Percentiles rank a stretch among this genome's conserved stretches.
Conservation (phyloP, 495 filamentous ascomycete species). For the Neurospora sp. region DNA sequence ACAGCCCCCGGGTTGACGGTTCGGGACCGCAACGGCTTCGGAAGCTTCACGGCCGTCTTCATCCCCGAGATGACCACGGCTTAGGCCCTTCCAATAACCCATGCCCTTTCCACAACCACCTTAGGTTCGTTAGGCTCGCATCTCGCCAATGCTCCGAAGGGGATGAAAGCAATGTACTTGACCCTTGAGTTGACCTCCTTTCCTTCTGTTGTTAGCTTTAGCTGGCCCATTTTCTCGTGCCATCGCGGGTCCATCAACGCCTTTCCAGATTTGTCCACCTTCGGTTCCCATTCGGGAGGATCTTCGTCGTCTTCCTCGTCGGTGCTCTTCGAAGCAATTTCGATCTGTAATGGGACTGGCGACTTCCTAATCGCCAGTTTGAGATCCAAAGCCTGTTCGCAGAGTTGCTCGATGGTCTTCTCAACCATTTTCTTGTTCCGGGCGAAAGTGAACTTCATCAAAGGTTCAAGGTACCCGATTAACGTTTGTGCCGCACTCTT, state of each 20-base stretch:
- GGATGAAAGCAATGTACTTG: neutral
- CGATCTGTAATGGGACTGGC: neutral
- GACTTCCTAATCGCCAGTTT: slow-evolving; percentile 6
- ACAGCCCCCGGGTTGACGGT: neutral
- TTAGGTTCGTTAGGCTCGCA: neutral
- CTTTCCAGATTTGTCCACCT: neutral
- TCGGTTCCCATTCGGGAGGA: slow-evolving; percentile 2
- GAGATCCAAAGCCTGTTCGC: slow-evolving; percentile 6
- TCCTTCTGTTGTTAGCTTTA: neutral
- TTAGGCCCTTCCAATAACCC: neutral
- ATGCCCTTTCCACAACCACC: neutral
- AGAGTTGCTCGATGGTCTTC: neutral
- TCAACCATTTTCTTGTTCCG: neutral
- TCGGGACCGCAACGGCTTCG: neutral
- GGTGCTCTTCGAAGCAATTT: neutral
- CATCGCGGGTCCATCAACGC: neutral
- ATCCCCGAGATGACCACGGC: neutral
- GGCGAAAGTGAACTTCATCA: neutral
- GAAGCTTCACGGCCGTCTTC: no score
- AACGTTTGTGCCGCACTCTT: neutral
- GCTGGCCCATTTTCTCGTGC: neutral
- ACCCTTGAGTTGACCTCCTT: neutral
- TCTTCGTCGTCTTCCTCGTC: neutral
- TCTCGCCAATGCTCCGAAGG: slow-evolving; percentile 8
- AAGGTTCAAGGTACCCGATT: neutral